Conservation (phyloP, 176 grass and related monocot genomes). For the barley (Hordeum vulgare) region MorexV3_pseudomolecules_assembly NC_058524.1:559311180-559311679, state of each 20-base stretch:
- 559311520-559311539: background rate
- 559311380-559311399: conserved; percentile 91
- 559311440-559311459: conserved; percentile 6
- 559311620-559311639: conserved; percentile 48
- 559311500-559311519: background rate
- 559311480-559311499: background rate
- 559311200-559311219: background rate
- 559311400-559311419: conserved; percentile 93
- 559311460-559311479: background rate
- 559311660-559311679: conserved; percentile 12
- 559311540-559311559: conserved; percentile 72
- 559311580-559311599: conserved; percentile 58
- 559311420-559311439: conserved; percentile 99
- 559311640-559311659: background rate
- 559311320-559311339: conserved; percentile 97
- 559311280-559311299: background rate
- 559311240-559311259: background rate
- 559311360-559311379: conserved; percentile 88
- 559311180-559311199: background rate
- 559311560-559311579: conserved; percentile 70
- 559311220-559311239: background rate
- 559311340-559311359: conserved; percentile 94
- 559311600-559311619: conserved; percentile 65
- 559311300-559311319: conserved; percentile 9
- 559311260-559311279: background rate